Conservation (phyloP, 768 basidiomycete genomes). For the Podaxis sp. region DNA sequence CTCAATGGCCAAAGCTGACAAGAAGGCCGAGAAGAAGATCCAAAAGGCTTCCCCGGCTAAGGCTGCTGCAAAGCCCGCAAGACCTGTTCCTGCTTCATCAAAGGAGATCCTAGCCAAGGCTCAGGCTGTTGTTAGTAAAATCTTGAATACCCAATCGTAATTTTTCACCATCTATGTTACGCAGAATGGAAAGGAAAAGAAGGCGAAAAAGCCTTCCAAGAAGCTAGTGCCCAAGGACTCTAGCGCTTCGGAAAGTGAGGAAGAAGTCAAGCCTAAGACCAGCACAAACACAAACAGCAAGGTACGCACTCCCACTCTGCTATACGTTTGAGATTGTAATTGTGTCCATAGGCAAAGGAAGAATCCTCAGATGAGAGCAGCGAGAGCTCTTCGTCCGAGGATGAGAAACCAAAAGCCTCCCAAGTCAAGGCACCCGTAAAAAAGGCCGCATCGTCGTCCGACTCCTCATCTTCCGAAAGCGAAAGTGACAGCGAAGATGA, state of each 20-base stretch:
- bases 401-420: constrained; percentile 56
- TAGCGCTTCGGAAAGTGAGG: constrained; percentile 32
- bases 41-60: constrained; percentile 26
- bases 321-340: constrained; percentile 23
- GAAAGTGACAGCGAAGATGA: constrained; percentile 13
- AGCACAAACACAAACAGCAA: constrained; percentile 29
- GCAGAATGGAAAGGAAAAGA: constrained; percentile 20
- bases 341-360: constrained; percentile 23
- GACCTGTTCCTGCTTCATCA: constrained; percentile 19
- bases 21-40: constrained; percentile 41
- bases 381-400: constrained; percentile 44
- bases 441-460: constrained; percentile 33
- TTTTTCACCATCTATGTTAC: neutral
- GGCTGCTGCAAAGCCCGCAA: constrained; percentile 17
- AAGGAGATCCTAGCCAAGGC: constrained; percentile 22
- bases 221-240: constrained; percentile 19
- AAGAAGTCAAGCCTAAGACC: constrained; percentile 23
- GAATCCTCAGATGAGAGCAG: constrained; percentile 44
- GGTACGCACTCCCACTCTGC: constrained; percentile 5
- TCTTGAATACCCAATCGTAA: neutral
- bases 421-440: constrained; percentile 44
- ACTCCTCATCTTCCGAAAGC: constrained; percentile 26
- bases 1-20: constrained; percentile 48
- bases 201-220: constrained; percentile 24
- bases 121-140: constrained; percentile 25